Percentiles rank a stretch among this genome's conserved stretches.
Conservation (phyloP, 2,329 filamentous ascomycete species). For the Neurospora sp. region DNA sequence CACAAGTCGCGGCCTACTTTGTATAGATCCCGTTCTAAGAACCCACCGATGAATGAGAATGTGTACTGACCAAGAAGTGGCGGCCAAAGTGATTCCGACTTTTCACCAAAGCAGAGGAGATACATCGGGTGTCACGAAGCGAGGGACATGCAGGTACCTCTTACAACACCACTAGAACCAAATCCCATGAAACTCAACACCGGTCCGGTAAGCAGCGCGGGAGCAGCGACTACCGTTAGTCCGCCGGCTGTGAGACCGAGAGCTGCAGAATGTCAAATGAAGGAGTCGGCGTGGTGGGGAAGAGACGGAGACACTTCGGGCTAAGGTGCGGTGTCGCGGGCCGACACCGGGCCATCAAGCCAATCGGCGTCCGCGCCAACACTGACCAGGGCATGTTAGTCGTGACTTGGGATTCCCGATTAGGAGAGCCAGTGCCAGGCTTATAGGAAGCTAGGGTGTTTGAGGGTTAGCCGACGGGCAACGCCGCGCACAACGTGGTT, state of each 20-base stretch:
- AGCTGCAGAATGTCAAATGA: neutral
- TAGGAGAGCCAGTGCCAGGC: neutral
- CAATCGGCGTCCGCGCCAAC: neutral
- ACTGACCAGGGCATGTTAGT: neutral
- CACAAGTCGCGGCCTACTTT: no score
- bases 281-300: no score
- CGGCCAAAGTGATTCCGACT: no score
- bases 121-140: neutral
- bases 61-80: no score
- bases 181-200: neutral
- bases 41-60: neutral
- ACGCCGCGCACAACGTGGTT: neutral
- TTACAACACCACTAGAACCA: neutral
- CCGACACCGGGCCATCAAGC: neutral
- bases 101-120: neutral
- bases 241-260: neutral
- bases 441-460: no score
- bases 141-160: neutral
- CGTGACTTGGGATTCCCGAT: neutral
- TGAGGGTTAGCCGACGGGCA: no score
- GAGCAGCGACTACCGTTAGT: neutral
- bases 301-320: neutral
- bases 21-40: neutral
- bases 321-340: neutral
- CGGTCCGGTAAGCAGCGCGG: neutral